Evolutionary conservation across 225 moss, liverwort and hornwort species (phyloP).

Genomic region (Sphagnum contortum): DNA sequence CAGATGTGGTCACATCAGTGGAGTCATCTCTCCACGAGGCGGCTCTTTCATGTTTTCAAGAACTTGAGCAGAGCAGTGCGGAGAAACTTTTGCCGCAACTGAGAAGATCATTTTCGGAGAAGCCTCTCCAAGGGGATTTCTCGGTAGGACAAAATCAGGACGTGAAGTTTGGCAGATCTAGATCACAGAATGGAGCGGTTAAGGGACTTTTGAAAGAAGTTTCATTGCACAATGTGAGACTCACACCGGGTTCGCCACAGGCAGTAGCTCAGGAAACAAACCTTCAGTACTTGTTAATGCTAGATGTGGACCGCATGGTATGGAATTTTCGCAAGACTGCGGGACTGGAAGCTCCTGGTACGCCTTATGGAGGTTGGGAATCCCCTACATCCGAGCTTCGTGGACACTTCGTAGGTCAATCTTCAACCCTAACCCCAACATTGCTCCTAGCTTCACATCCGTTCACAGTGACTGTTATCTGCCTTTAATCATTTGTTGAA

Average conservation of each 20-base stretch:
- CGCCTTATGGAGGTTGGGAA: constrained; percentile 96
- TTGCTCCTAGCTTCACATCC: too few species aligned
- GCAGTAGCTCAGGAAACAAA: constrained; percentile 78
- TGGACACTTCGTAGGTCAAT: constrained; percentile 90
- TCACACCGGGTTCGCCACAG: constrained; percentile 40
- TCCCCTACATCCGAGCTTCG: constrained; percentile 63
- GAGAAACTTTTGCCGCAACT: constrained; percentile 3
- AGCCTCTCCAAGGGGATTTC: constrained; percentile 1
- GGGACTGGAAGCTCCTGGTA: constrained; percentile 56
- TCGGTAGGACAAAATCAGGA: too few species aligned
- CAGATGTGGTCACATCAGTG: constrained; percentile 11
- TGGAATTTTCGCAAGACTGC: constrained; percentile 81
- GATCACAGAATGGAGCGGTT: constrained; percentile 1
- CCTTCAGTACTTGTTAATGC: constrained; percentile 69
- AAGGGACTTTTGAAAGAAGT: constrained; percentile 52
- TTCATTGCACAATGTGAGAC: constrained; percentile 52
- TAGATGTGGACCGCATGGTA: constrained; percentile 68
- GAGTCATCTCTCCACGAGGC: background rate
- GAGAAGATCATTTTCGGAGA: constrained; percentile 7
- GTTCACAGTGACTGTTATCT: too few species aligned
- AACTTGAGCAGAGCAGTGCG: constrained; percentile 6
- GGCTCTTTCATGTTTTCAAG: background rate
- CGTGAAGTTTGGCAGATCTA: too few species aligned
- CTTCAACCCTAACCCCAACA: background rate
- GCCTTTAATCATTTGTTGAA: too few species aligned